A percentile compares a stretch with the other conserved stretches of the same genome.
phyloP scores from a whole-genome alignment of 306 rosid genomes.

The Quercus cerris region DNA sequence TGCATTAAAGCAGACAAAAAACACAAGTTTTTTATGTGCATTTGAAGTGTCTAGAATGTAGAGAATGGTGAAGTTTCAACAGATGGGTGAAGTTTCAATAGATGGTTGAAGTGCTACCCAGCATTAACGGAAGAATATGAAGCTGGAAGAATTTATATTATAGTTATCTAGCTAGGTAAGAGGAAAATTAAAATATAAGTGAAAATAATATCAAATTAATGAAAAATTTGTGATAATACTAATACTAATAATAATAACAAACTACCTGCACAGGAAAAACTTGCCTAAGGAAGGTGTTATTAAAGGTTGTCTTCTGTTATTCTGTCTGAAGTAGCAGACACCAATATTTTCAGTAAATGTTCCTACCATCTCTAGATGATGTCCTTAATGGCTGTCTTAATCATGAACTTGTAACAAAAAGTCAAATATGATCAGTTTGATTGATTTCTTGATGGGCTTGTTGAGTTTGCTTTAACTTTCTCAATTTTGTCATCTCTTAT shows the following conservation, averaged over 20 bases:
- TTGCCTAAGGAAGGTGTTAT: slow-evolving; percentile 71
- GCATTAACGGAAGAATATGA: slow-evolving; percentile 88
- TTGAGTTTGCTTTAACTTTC: slow-evolving; percentile 47
- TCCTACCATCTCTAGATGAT: slow-evolving; percentile 8
- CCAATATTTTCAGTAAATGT: not conserved
- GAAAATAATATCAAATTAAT: too few species aligned
- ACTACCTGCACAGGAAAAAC: slow-evolving; percentile 86
- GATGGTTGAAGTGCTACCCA: slow-evolving; percentile 61
- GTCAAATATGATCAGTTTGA: slow-evolving; percentile 72
- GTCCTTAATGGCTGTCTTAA: slow-evolving; percentile 26
- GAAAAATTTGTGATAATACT: too few species aligned
- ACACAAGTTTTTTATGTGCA: slow-evolving; percentile 82
- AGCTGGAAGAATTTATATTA: slow-evolving; percentile 59
- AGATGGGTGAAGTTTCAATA: slow-evolving; percentile 45
- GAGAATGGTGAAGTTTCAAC: slow-evolving; percentile 55
- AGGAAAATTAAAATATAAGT: too few species aligned
- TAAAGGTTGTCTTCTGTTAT: slow-evolving; percentile 57
- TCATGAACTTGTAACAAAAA: slow-evolving; percentile 55
- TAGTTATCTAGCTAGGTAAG: not conserved
- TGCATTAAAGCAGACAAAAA: slow-evolving; percentile 85
- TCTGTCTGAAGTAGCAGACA: not conserved
- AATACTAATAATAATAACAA: slow-evolving; percentile 10
- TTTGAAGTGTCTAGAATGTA: slow-evolving; percentile 59
- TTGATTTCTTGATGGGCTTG: slow-evolving; percentile 91
- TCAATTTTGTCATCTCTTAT: not conserved